Evolutionary conservation across 345 rosid genomes (phyloP), one percentile per base, ranked within the genome.

Genomic region (Hypericum androsaemum): DNA sequence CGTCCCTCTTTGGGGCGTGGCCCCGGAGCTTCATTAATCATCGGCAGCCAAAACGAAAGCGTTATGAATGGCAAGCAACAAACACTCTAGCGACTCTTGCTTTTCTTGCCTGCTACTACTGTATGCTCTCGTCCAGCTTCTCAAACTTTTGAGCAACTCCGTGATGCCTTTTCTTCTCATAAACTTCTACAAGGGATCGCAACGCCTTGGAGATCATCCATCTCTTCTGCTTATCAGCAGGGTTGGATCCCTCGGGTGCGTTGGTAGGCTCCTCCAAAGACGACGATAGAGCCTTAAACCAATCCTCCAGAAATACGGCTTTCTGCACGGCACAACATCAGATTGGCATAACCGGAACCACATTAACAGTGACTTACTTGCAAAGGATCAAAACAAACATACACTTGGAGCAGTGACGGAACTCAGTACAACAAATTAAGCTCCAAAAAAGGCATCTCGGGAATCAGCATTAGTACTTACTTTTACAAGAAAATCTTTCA

Each of bases 251-350:
- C 50, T 59, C 79, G 14, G 67, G 13, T 41, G 50, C 52, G n/a
- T 47, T 22, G 22, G 60, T 67, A 43, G 74, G 45, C 65, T 74
- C 79, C 54, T 56, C 72, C 45, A 84, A 7, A 28, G 88, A 79
- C 15, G 59, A 63, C 72, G 80, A 78, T 51, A 87, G 65, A 66
- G 40, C 62, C 77, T 78, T 87, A 66, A 84, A 80, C 94, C 96
- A 90, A 58, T 81, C 89, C 83, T 84, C 98, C 38, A 90, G 74
- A 67, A 79, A 82, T 35, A 67, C 41, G 13, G 89, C 78, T 80
- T 84, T 89, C 92, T 83, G 69, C 45, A 57, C 14, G 15, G 43
- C 12, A 74, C 44, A 66, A 1, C 56, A 38, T 38, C 38, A 42
- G 37, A 54, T 22, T 37, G 56, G 57, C 37, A 59, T 12, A 49